Evolutionary conservation across 2,329 filamentous ascomycete species (phyloP).

Genomic region (Botrytis cinerea): DNA sequence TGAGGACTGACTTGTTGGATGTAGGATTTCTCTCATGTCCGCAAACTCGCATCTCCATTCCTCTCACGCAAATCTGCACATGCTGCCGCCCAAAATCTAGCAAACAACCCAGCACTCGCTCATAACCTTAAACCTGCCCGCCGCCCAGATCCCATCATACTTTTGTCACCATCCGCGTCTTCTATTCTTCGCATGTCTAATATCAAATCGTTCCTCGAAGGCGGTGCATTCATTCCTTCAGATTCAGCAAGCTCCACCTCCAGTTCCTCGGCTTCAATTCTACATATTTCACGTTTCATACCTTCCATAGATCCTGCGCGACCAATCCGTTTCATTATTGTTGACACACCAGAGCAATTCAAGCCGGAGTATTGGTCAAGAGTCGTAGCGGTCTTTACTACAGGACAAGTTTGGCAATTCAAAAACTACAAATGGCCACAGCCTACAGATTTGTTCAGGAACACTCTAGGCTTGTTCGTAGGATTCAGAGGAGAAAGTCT

Average conservation of each 20-base stretch:
- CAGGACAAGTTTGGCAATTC: constrained; percentile 97
- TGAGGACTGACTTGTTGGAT: background rate
- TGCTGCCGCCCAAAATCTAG: constrained; percentile 41
- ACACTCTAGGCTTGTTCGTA: constrained; percentile 84
- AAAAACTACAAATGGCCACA: constrained; percentile 96
- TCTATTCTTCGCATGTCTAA: constrained; percentile 94
- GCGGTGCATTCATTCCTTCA: constrained; percentile 77
- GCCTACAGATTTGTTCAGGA: constrained; percentile 83
- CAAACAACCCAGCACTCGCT: constrained; percentile 50
- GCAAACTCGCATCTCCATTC: constrained; percentile 80
- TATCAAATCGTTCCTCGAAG: constrained; percentile 89
- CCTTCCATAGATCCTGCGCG: constrained; percentile 68
- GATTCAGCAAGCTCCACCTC: constrained; percentile 63
- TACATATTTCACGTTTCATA: constrained; percentile 79
- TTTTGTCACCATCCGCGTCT: constrained; percentile 93
- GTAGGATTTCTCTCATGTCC: constrained; percentile 91
- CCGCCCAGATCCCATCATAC: constrained; percentile 82
- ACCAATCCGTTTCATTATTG: constrained; percentile 89
- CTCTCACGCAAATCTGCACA: constrained; percentile 60
- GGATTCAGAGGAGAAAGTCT: constrained; percentile 85
- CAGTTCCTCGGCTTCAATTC: constrained; percentile 71
- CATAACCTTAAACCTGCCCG: constrained; percentile 57
- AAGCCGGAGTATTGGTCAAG: constrained; percentile 97
- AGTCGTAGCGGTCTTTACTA: constrained; percentile 95
- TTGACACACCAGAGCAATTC: constrained; percentile 91